Conservation (phyloP, 2,329 filamentous ascomycete genomes). For the Calonectria naviculata region DNA sequence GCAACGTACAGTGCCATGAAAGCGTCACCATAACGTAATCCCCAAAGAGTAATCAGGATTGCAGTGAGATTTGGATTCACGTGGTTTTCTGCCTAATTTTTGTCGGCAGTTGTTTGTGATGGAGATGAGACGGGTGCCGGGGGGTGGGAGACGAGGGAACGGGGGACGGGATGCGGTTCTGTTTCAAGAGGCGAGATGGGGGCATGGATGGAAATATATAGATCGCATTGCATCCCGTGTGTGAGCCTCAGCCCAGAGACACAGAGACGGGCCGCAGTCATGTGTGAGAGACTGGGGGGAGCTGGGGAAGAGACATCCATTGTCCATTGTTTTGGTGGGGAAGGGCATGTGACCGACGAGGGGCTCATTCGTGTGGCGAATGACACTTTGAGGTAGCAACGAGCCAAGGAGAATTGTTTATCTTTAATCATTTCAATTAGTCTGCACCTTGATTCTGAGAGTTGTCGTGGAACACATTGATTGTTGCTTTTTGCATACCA, state of each 20-base stretch:
- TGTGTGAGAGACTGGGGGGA: background rate
- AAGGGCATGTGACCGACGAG: background rate
- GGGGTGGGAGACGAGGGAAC: background rate
- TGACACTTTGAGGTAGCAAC: background rate
- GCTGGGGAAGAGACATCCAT: background rate
- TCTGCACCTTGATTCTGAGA: background rate
- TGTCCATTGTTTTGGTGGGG: background rate
- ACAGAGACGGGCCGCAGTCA: background rate
- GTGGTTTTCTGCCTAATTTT: background rate
- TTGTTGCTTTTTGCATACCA: background rate
- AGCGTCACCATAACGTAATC: conserved; percentile 42
- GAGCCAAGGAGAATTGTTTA: background rate
- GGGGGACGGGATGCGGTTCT: background rate
- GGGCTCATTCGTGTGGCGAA: background rate
- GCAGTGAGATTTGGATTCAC: background rate
- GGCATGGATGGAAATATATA: background rate
- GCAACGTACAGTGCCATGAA: conserved; percentile 13
- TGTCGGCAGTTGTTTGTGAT: background rate
- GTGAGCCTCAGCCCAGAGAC: background rate
- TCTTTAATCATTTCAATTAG: conserved; percentile 1
- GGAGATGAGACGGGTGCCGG: background rate
- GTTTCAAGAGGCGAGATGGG: background rate
- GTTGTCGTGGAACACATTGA: background rate
- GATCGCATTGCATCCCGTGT: background rate
- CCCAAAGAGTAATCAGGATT: background rate